These are phyloP conservation scores for Calonectria ilicicola DNA, from an alignment of 2,329 filamentous ascomycete species.

Conservation along the genomic window DNA sequence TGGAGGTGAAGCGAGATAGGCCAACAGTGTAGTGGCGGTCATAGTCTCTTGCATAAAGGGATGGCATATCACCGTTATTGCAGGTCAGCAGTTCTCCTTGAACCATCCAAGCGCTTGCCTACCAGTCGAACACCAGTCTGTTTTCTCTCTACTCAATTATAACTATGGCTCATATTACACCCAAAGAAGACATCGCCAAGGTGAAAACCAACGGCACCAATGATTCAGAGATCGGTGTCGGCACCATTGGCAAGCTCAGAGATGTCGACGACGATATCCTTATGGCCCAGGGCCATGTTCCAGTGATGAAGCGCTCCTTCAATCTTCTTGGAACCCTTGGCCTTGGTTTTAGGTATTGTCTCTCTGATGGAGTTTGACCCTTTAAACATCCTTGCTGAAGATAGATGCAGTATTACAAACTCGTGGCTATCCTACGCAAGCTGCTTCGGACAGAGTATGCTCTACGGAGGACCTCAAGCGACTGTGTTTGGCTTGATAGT, in stretches of 20 bases:
- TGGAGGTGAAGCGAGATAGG: not conserved
- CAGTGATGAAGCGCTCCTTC: constrained; percentile 29
- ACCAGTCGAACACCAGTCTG: not conserved
- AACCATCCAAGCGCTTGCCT: not conserved
- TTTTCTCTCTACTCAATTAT: not conserved
- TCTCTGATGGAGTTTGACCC: not conserved
- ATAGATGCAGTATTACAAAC: constrained; percentile 29
- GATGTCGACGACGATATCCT: constrained; percentile 30
- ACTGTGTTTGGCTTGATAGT: constrained; percentile 31
- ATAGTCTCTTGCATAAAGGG: not conserved
- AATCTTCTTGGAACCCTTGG: constrained; percentile 27
- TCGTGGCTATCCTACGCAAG: constrained; percentile 31
- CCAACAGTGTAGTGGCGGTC: not conserved
- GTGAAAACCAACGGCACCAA: constrained; percentile 12
- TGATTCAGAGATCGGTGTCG: constrained; percentile 15
- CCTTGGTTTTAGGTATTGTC: constrained; percentile 23
- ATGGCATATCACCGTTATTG: not conserved
- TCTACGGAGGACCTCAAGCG: constrained; percentile 29
- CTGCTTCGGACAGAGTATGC: constrained; percentile 31
- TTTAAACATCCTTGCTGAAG: not conserved
- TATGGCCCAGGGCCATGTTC: constrained; percentile 28
- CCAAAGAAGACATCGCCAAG: constrained; percentile 9
- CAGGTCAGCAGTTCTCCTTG: not conserved
- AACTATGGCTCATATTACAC: constrained; percentile 5
- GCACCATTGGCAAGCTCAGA: not conserved